Conservation (phyloP, 495 filamentous ascomycete species). For the Penicillium ucsense region DNA sequence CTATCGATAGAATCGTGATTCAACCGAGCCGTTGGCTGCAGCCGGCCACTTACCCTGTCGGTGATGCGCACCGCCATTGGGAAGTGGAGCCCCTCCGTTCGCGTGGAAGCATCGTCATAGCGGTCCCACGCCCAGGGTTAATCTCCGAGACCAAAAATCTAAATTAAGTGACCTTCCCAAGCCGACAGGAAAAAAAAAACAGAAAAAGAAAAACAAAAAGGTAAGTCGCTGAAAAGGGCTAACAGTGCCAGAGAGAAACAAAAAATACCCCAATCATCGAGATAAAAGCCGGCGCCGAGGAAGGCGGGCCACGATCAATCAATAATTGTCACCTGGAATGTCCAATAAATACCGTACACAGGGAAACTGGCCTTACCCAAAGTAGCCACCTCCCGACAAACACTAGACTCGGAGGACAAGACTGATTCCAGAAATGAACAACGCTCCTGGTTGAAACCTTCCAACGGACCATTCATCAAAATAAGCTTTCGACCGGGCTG, state of each 20-base stretch:
- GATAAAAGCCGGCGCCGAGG: not conserved
- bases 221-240: not conserved
- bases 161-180: not conserved
- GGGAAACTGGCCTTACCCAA: no score
- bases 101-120: conserved; percentile 18
- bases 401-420: no score
- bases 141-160: conserved; percentile 15
- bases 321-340: no score
- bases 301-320: no score
- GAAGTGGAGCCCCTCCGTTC: conserved; percentile 2
- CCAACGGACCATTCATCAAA: conserved; percentile 9
- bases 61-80: not conserved
- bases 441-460: no score
- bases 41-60: no score
- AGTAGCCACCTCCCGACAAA: no score
- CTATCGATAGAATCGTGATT: no score
- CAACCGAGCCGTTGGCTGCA: no score
- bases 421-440: no score
- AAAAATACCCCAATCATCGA: not conserved
- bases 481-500: conserved; percentile 37
- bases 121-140: conserved; percentile 14
- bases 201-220: conserved; percentile 3
- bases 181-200: not conserved
- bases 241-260: no score
- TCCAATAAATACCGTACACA: no score